Evolutionary conservation across 805 yeast genomes (phyloP), one percentile per base, ranked within the genome.

Genomic region (Cyberlindnera amylophila): DNA sequence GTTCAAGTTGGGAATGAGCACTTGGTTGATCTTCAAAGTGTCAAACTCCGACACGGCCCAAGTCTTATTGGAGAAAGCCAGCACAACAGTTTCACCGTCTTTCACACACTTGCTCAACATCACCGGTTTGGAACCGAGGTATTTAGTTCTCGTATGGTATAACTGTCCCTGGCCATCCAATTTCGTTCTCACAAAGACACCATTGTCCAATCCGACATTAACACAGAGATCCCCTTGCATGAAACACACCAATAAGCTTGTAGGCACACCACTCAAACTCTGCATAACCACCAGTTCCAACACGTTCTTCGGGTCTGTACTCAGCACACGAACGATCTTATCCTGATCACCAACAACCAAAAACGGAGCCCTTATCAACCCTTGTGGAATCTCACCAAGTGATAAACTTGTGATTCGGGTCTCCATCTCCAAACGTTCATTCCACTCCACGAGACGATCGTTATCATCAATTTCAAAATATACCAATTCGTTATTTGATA

Each of bases 181-280:
- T 6, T 66, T 63, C 0, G 87, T 75, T 14, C 82, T 67, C 2
- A 81, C 80, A 63, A 83, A 87, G 1, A 90, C 77, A 16, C 98
- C 98, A 59, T 81, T 86, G n/a, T 66, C 73, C 70, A 89, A 71
- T 2, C 97, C 97, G 38, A 88, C 74, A 61, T 89, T 95, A 10
- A 86, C 71, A 45, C 65, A 70, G 3, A 66, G 46, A 7, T 44
- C 38, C 15, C 42, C 36, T 15, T 50, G 39, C 52, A 45, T 40
- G 18, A 41, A 13, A 6, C 61, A 45, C 44, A 64, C 52, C 14
- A 74, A 38, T 12, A 66, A 52, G 36, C 71, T 58, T 6, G 75
- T 71, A 1, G 71, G 62, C 12, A 47, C 38, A 7, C 88, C 75
- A 31, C 81, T 72, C 17, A 90, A 59, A 1, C 79, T 82, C 59